Conservation (phyloP, 169 alveolate genomes). For the Cryptosporidium tyzzeri region DNA sequence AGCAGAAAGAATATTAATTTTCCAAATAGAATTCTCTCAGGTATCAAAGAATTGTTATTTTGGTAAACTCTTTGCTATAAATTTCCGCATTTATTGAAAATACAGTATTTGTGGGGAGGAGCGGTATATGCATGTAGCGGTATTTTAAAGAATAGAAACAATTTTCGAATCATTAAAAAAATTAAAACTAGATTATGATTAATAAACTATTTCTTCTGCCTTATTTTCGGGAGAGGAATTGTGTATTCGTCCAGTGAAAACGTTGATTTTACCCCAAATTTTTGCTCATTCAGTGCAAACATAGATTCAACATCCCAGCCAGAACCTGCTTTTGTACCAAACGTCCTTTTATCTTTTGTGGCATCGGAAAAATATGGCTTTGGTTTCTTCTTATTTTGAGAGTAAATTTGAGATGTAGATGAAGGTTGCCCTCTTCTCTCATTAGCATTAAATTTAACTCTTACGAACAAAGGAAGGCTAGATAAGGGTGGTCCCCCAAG, state of each 20-base stretch:
- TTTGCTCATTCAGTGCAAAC: conserved; percentile 88
- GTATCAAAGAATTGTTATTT: neutral
- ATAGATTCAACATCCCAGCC: conserved; percentile 91
- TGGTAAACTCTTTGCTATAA: neutral
- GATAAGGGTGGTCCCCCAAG: conserved; percentile 76
- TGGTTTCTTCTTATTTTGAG: conserved; percentile 46
- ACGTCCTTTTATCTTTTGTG: conserved; percentile 80
- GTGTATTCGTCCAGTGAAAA: conserved; percentile 82
- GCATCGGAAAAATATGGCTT: conserved; percentile 53
- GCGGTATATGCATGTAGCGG: conserved; percentile 11
- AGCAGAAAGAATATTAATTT: neutral
- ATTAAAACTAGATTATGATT: neutral
- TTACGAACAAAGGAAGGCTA: conserved; percentile 68
- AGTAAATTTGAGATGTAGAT: conserved; percentile 8
- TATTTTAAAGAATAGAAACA: neutral
- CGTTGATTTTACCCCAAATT: conserved; percentile 89
- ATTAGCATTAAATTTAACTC: conserved; percentile 47
- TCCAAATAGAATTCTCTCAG: neutral
- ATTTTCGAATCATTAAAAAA: neutral
- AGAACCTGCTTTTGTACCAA: conserved; percentile 81
- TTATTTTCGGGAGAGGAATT: conserved; percentile 78
- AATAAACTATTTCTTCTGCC: neutral
- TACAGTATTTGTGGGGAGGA: conserved; percentile 31
- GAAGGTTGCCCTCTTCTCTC: conserved; percentile 42
- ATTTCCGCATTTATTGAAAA: conserved; percentile 2